These are phyloP conservation scores for Rachicladosporium sp. DNA, from an alignment of 2,329 filamentous ascomycete species.

Conservation along the genomic window DNA sequence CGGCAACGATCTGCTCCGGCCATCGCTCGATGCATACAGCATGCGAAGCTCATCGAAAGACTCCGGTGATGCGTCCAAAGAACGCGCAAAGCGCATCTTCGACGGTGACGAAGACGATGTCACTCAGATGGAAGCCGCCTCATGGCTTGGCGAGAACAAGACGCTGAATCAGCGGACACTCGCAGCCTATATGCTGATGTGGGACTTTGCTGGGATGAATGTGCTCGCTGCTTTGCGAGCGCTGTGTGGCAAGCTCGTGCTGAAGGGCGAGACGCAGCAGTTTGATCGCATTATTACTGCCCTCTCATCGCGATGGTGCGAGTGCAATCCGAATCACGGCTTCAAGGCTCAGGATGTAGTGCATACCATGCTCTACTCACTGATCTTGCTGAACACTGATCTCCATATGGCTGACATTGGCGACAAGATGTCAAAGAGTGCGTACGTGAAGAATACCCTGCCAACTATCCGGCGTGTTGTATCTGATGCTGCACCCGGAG, in stretches of 20 bases:
- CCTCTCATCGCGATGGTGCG: slow-evolving; percentile 82
- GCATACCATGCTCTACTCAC: slow-evolving; percentile 92
- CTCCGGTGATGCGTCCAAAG: slow-evolving; percentile 50
- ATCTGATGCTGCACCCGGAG: slow-evolving; percentile 56
- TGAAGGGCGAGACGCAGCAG: slow-evolving; percentile 91
- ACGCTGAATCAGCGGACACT: slow-evolving; percentile 42
- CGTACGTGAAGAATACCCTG: slow-evolving; percentile 95
- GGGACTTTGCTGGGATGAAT: slow-evolving; percentile 72
- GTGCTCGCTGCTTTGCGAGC: slow-evolving; percentile 67
- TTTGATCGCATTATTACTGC: slow-evolving; percentile 87
- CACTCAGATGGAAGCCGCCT: slow-evolving; percentile 64
- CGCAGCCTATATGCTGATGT: slow-evolving; percentile 81
- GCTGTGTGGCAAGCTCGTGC: slow-evolving; percentile 66
- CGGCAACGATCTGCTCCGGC: slow-evolving; percentile 28
- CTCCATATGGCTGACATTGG: slow-evolving; percentile 91
- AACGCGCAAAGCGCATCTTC: slow-evolving; percentile 71
- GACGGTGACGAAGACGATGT: slow-evolving; percentile 75
- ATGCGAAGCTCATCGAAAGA: slow-evolving; percentile 11
- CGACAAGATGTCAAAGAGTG: slow-evolving; percentile 85
- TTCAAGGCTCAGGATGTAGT: slow-evolving; percentile 92
- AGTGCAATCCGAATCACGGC: slow-evolving; percentile 83
- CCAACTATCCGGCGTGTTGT: slow-evolving; percentile 72
- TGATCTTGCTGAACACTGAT: slow-evolving; percentile 91
- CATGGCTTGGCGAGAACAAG: slow-evolving; percentile 69
- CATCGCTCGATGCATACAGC: slow-evolving; percentile 19